Evolutionary conservation across 768 basidiomycete species (phyloP), one percentile per base, ranked within the genome.

Genomic region (Tricholoma flavovirens): DNA sequence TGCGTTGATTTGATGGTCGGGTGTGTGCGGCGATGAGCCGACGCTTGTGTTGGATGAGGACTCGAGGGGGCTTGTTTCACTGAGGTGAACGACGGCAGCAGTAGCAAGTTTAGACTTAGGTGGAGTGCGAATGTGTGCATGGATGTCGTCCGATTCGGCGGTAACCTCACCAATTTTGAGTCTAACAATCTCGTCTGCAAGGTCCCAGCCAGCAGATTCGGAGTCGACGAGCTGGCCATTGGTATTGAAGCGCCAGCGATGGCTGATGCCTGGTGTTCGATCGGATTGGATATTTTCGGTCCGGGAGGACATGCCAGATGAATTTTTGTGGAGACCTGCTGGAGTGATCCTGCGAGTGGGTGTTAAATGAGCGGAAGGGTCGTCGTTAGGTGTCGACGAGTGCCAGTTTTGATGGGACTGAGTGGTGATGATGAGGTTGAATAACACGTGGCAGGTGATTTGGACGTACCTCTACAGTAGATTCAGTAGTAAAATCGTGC

Each of bases 121-220:
- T 5, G 86, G 85, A 51, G 87, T 87, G 58, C 78, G 83, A 65
- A 87, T 76, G 60, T 81, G 75, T n/a, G 63, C 60, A 57, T 71
- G 75, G 56, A 78, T 74, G 33, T 83, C 80, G 54, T 83, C 83
- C 53, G 70, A 67, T 51, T 84, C 83, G 48, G 72, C 67, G 52
- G 70, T 68, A 56, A 77, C 79, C 59, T 82, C 80, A 60, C 75
- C 76, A 55, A 91, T 84, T 65, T 86, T 85, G 60, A 90, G 72
- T 68, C 85, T 82, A 60, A 82, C 84, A 52, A 91, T 82, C 59
- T 86, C 84, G 66, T 88, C 84, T 38, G 86, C 76, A 56, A 90
- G 77, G 53, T 85, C 84, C 88, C 88, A 90, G 49, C 82, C 79
- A 52, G 78, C 71, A 52, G 80, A 62, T 15, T 79, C 79, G 26